Evolutionary conservation across 2,329 filamentous ascomycete species (phyloP).

Genomic region (Mycosphaerella sp.): DNA sequence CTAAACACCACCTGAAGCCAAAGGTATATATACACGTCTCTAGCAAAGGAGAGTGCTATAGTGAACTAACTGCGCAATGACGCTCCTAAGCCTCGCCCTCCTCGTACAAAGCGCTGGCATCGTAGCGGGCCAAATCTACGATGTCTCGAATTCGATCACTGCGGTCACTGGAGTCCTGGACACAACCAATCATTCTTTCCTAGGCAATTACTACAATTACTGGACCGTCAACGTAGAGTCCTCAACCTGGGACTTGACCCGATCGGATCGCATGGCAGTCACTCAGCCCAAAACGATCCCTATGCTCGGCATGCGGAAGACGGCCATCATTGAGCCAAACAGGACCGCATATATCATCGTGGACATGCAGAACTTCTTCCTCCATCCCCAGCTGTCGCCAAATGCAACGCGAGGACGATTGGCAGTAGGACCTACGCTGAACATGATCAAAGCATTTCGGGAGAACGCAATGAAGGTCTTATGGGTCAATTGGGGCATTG

Average conservation of each 20-base stretch:
- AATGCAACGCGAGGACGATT: constrained; percentile 23
- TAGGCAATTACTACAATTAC: constrained; percentile 35
- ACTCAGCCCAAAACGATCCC: constrained; percentile 23
- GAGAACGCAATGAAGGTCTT: constrained; percentile 27
- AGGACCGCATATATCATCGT: constrained; percentile 28
- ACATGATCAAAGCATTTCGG: constrained; percentile 30
- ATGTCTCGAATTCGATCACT: constrained; percentile 18
- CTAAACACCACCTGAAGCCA: too few relatives aligned
- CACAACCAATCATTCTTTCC: constrained; percentile 13
- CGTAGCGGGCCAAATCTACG: constrained; percentile 14
- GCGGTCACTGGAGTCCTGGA: constrained; percentile 13
- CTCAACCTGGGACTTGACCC: constrained; percentile 32
- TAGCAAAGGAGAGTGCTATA: too few relatives aligned
- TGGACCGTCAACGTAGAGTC: constrained; percentile 24
- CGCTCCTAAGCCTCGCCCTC: neutral
- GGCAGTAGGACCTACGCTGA: constrained; percentile 28
- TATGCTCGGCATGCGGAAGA: constrained; percentile 25
- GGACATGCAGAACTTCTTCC: constrained; percentile 34
- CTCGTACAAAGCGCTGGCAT: neutral
- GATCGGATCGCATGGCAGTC: constrained; percentile 27
- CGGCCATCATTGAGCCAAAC: constrained; percentile 27
- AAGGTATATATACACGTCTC: too few relatives aligned
- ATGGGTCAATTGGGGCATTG: constrained; percentile 32
- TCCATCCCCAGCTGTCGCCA: constrained; percentile 28
- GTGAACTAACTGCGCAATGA: neutral